Evolutionary conservation across 768 basidiomycete species (phyloP).

Genomic region (Inosperma sp.): DNA sequence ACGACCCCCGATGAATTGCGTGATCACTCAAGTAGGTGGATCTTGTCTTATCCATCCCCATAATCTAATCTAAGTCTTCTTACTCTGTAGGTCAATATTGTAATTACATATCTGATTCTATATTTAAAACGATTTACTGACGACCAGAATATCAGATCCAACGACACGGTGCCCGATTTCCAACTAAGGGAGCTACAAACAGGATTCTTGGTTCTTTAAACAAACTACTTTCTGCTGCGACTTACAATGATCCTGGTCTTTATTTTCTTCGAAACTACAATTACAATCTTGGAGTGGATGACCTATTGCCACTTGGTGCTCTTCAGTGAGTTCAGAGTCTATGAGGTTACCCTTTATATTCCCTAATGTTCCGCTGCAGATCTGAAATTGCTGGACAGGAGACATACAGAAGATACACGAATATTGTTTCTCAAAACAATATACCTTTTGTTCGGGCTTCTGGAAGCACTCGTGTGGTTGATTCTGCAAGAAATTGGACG

Average conservation of each 20-base stretch:
- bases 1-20: slow-evolving; percentile 20
- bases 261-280: slow-evolving; percentile 55
- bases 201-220: slow-evolving; percentile 44
- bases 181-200: slow-evolving; percentile 47
- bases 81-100: slow-evolving; percentile 56
- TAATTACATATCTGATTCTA: slow-evolving; percentile 28
- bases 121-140: not conserved
- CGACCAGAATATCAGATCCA: slow-evolving; percentile 48
- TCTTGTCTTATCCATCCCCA: not conserved
- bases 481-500: slow-evolving; percentile 69
- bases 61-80: too few relatives aligned
- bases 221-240: slow-evolving; percentile 48
- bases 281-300: slow-evolving; percentile 53
- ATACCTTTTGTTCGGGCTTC: slow-evolving; percentile 49
- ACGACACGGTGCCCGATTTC: slow-evolving; percentile 77
- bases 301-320: slow-evolving; percentile 65
- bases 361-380: not conserved
- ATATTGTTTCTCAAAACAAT: slow-evolving; percentile 39
- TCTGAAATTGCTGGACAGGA: not conserved
- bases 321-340: slow-evolving; percentile 42
- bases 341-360: not conserved
- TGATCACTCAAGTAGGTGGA: slow-evolving; percentile 22
- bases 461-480: slow-evolving; percentile 53
- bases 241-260: slow-evolving; percentile 43
- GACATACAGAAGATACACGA: slow-evolving; percentile 49